Evolutionary conservation across 2,329 filamentous ascomycete genomes (phyloP).

Genomic region (Alternaria sp.): DNA sequence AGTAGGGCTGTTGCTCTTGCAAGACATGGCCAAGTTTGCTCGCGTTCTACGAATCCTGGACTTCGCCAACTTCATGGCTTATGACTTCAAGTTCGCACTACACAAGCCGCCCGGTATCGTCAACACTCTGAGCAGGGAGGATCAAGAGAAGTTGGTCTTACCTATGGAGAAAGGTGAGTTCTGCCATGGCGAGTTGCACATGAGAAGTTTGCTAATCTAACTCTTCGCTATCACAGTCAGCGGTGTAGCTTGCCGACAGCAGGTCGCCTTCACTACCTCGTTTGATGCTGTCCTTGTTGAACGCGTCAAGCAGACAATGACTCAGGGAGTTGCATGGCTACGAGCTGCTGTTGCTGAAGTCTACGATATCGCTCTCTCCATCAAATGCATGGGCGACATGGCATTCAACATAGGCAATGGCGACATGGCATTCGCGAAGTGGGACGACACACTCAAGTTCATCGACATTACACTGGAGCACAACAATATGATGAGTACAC

Average conservation of each 20-base stretch:
- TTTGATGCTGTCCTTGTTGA: not conserved
- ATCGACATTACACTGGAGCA: not conserved
- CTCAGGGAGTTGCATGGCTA: not conserved
- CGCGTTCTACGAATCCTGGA: not conserved
- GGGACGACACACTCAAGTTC: not conserved
- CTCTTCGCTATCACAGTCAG: not conserved
- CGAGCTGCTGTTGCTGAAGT: rapidly evolving
- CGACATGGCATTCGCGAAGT: not conserved
- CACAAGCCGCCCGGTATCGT: not conserved
- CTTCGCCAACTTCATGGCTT: not conserved
- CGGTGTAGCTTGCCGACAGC: not conserved
- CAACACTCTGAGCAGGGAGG: not conserved
- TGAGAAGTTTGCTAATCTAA: not conserved
- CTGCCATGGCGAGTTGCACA: not conserved
- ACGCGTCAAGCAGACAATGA: not conserved
- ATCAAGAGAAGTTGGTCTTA: not conserved
- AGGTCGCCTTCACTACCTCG: not conserved
- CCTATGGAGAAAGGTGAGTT: not conserved
- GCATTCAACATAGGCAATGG: not conserved
- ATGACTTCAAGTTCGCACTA: not conserved
- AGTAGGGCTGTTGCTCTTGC: rapidly evolving
- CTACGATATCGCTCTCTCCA: not conserved
- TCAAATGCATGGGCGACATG: not conserved
- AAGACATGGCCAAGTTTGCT: not conserved
- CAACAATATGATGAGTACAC: not conserved